phyloP scores from a whole-genome alignment of 306 rosid genomes.

The Lablab purpureus region DNA sequence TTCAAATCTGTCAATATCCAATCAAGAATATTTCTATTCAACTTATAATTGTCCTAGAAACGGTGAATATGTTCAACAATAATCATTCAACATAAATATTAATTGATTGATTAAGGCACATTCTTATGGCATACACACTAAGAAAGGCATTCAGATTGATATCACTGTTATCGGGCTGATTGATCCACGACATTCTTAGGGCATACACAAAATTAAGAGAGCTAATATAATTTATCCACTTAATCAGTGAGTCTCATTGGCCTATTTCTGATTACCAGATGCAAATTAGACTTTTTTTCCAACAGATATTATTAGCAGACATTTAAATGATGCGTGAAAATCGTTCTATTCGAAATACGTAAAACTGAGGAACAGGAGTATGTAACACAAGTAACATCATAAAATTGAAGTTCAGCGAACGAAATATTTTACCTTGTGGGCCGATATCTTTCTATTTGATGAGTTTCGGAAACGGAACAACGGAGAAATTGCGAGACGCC shows the following conservation, averaged over 20 bases:
- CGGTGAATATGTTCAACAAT: background rate
- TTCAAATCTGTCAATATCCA: background rate
- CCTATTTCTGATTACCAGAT: background rate
- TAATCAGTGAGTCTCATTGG: background rate
- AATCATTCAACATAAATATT: background rate
- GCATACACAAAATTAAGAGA: background rate
- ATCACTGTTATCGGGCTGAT: background rate
- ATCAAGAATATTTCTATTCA: background rate
- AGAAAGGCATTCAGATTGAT: background rate
- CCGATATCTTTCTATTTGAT: background rate
- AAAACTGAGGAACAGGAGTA: background rate
- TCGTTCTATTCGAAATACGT: background rate
- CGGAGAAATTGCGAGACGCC: slow-evolving; percentile 15
- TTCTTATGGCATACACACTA: background rate
- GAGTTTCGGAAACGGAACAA: background rate
- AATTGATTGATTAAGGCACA: background rate
- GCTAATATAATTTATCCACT: background rate
- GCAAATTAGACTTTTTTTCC: background rate
- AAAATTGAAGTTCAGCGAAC: slow-evolving; percentile 7
- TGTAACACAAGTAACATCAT: slow-evolving; percentile 9
- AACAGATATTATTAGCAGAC: slow-evolving; percentile 11
- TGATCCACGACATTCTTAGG: background rate
- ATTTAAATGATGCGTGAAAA: background rate
- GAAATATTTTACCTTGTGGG: slow-evolving; percentile 12
- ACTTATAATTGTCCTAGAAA: background rate